Evolutionary conservation across 768 basidiomycete genomes (phyloP).

Genomic region (Suillus paluster): DNA sequence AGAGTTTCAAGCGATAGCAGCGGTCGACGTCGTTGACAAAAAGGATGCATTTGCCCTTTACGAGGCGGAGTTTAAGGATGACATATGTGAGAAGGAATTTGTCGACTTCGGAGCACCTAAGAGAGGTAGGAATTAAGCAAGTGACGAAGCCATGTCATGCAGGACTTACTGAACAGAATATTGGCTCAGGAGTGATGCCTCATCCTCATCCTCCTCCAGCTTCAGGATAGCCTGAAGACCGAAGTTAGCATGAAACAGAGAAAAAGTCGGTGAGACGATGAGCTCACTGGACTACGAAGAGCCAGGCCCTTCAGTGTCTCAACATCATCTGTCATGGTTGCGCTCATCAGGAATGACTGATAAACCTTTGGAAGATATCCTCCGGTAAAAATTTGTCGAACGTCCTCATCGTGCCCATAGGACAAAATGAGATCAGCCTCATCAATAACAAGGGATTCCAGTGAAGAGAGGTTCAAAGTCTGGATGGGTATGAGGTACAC

Average conservation of each 20-base stretch:
- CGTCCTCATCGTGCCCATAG: slow-evolving; percentile 93
- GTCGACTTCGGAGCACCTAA: slow-evolving; percentile 89
- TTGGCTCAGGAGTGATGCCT: slow-evolving; percentile 80
- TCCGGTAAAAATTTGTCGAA: slow-evolving; percentile 71
- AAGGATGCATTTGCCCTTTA: slow-evolving; percentile 94
- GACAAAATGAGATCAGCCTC: slow-evolving; percentile 97
- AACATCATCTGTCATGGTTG: slow-evolving; percentile 97
- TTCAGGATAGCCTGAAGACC: slow-evolving; percentile 73
- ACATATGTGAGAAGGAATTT: slow-evolving; percentile 97
- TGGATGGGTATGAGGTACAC: slow-evolving; percentile 30
- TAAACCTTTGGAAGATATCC: slow-evolving; percentile 78
- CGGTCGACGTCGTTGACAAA: slow-evolving; percentile 98
- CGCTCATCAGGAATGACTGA: slow-evolving; percentile 96
- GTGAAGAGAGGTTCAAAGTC: slow-evolving; percentile 64
- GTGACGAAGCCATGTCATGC: slow-evolving; percentile 1
- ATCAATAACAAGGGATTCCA: slow-evolving; percentile 93
- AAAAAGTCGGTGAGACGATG: background rate
- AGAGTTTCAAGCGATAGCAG: slow-evolving; percentile 94
- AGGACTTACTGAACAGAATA: slow-evolving; percentile 73
- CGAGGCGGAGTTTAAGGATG: slow-evolving; percentile 93
- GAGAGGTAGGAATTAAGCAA: slow-evolving; percentile 5
- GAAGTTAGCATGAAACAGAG: background rate
- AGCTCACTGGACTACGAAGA: slow-evolving; percentile 82
- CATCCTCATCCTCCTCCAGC: slow-evolving; percentile 87
- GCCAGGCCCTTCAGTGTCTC: slow-evolving; percentile 88